These are phyloP conservation scores for Eucalyptus cladocalyx DNA, from an alignment of 345 rosid species.

Conservation along the genomic window DNA sequence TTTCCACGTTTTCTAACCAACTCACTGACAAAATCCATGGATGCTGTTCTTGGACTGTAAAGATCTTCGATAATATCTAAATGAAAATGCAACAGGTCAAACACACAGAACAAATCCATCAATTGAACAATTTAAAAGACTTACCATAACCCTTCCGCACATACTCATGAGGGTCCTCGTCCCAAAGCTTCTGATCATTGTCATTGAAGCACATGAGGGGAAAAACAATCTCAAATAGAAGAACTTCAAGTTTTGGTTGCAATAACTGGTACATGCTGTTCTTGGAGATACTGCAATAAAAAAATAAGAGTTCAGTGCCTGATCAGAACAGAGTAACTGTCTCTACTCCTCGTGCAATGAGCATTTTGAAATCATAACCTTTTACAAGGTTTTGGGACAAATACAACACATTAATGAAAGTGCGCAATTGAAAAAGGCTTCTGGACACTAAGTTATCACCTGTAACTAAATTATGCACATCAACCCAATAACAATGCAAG, in stretches of 20 bases:
- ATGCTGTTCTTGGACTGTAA: constrained; percentile 93
- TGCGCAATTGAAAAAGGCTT: neutral
- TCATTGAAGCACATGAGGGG: constrained; percentile 99
- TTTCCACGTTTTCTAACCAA: constrained; percentile 93
- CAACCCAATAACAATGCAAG: neutral
- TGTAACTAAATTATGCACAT: neutral
- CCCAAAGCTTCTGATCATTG: constrained; percentile 98
- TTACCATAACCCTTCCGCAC: constrained; percentile 99
- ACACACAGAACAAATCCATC: neutral
- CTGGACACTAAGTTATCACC: neutral
- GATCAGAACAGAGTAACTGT: neutral
- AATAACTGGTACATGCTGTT: constrained; percentile 70
- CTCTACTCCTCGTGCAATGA: neutral
- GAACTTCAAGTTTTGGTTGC: constrained; percentile 80
- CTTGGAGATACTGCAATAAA: constrained; percentile 66
- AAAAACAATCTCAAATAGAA: constrained; percentile 92
- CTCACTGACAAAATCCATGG: constrained; percentile 98
- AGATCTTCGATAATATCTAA: constrained; percentile 98
- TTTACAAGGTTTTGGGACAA: neutral
- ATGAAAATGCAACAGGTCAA: constrained; percentile 4
- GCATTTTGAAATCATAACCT: neutral
- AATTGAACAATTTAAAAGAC: constrained; percentile 4
- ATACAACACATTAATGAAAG: neutral
- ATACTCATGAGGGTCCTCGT: constrained; percentile 98
- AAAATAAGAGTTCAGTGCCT: neutral